Base-by-base conservation (phyloP, 805 yeast genomes). In the Cephaloascus albidus region DNA sequence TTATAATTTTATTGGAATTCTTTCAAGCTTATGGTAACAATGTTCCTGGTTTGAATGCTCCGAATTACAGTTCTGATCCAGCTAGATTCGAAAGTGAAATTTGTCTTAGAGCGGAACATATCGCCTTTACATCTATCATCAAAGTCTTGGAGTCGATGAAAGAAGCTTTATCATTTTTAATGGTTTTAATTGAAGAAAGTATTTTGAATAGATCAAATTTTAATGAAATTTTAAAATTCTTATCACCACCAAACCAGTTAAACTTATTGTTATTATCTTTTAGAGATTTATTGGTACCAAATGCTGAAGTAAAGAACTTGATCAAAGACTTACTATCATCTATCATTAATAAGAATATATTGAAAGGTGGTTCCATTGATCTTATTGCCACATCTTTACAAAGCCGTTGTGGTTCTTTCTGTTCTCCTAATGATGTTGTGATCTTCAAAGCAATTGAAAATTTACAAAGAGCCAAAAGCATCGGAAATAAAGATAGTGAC, bases 391-490 rank as follows among this genome's bases (percentile, higher is more conserved):
- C 81, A 28, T 78, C 89, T 1, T 65, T 93, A 38, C 96, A 93
- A 59, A 94, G 86, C 40, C 80, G 90, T 43, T 93, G 98, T 66
- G 95, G 95, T 1, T 79, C 95, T 0, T 93, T 88, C 60, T 93
- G 97, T 53, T 86, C 97, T 0, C 78, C 95, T 14, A 86, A 84
- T 47, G 98, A 93, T 59, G 96, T 93, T 20, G 72, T 88, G 43
- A 85, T 93, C 12, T 93, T 89, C 68, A 84, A 90, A 58, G 97
- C 97, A 0, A 79, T 88, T 49, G 98, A 93, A 57, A 88, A 84
- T 56, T 68, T 93, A 50, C 84, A 90, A 41, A 79, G 82, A 50
- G 97, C 97, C 1, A 84, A 81, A 51, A 84, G 78, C 41, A 75
- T 78, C 43, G 86, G 85, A 2, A 58, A 67, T 19, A 74, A 75